Base-by-base conservation (phyloP, 441 rosid species). In the Brassica hybrid region DNA sequence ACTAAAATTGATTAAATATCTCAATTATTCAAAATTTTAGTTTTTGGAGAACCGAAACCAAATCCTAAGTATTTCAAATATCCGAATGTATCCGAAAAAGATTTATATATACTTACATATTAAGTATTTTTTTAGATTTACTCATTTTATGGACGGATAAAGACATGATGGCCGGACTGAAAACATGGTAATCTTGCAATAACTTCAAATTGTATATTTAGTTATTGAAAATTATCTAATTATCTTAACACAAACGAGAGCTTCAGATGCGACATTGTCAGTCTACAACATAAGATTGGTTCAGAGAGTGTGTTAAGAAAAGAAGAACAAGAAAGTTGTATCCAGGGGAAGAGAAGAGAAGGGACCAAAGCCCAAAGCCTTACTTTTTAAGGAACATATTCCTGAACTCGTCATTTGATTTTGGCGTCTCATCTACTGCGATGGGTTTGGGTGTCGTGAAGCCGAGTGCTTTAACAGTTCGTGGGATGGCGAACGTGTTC, bases 391-490 rank as follows among this genome's bases (percentile, higher is more conserved):
- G 85, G 66, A 96, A 87, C 94, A 93, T 81, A 70, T 94, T 88
- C 76, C 97, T 89, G 86, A 96, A 96, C 86, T 96, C 98, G 2
- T 91, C 91, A 72, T 94, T 94, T 12, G 99, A 92, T 82, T 92
- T 94, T 14, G 97, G 93, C 57, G 83, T 80, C 74, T 90, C 94
- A 54, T 86, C 79, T n/a, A 80, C 32, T 12, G 50, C 14, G 50
- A 70, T 84, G 11, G 83, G 84, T 73, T 82, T 86, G 64, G 45
- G 81, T 68, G 84, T 81, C 5, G 79, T 71, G 85, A 79, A 77
- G 77, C 97, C 99, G 21, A 90, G 89, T 16, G 96, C 80, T 83
- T 76, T 87, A 41, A 95, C 94, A 61, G 82, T 89, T 76, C 99
- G 77, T 4, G 98, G 98, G 76, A 88, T 84, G 3, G 92, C 90